These are phyloP conservation scores for Aspergillus tanneri DNA, from an alignment of 2,329 filamentous ascomycete species.

Conservation along the genomic window DNA sequence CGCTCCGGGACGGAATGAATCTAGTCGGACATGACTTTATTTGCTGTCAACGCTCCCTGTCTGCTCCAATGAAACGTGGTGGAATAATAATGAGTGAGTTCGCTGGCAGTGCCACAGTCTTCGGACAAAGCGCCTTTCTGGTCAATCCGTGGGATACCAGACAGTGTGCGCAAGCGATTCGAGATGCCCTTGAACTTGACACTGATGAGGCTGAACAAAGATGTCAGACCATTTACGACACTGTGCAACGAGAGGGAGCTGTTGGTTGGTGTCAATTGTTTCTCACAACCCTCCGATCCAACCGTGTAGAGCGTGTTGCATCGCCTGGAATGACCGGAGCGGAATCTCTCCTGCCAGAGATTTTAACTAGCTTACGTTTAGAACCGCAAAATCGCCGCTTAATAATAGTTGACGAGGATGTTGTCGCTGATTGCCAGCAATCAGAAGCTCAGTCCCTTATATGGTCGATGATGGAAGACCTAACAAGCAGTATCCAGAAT, in stretches of 20 bases:
- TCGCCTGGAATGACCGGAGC: no score
- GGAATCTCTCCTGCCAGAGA: no score
- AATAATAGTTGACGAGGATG: no score
- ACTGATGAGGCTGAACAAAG: conserved; percentile 71
- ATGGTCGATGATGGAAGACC: conserved; percentile 77
- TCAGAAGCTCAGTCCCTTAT: no score
- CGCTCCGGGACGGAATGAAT: conserved; percentile 96
- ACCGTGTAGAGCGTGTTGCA: no score
- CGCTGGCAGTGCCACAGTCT: conserved; percentile 84
- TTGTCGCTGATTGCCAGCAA: conserved; percentile 78
- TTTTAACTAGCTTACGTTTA: no score
- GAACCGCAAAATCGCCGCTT: no score
- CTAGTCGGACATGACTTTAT: conserved; percentile 92
- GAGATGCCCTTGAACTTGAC: conserved; percentile 67
- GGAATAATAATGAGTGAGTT: conserved; percentile 93
- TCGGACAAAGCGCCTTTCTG: conserved; percentile 74
- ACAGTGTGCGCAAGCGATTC: conserved; percentile 82
- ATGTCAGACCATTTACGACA: no score
- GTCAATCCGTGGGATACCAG: conserved; percentile 97
- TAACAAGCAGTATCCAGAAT: conserved; percentile 77
- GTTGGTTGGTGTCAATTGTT: no score
- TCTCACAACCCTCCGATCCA: no score
- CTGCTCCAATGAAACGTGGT: conserved; percentile 73
- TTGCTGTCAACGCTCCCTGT: conserved; percentile 83
- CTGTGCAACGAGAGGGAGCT: no score